phyloP scores from a whole-genome alignment of 1,284 basidiomycete species.

The Sporisorium reilianum region DNA sequence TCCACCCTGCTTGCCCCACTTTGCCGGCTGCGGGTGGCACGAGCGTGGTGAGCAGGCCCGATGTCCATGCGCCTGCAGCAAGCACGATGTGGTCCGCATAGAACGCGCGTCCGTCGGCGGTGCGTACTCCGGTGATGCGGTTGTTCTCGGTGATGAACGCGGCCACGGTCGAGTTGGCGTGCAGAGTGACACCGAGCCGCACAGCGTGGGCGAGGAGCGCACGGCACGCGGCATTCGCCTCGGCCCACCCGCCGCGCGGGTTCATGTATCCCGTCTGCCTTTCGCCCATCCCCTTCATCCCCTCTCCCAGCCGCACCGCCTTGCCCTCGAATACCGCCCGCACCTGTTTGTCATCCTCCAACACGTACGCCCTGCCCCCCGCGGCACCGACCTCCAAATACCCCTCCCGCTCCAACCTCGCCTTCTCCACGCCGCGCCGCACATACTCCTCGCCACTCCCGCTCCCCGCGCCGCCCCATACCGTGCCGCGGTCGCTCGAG shows the following conservation, averaged over 20 bases:
- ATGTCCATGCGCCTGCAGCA: slow-evolving; percentile 85
- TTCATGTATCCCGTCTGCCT: slow-evolving; percentile 77
- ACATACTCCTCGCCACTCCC: slow-evolving; percentile 37
- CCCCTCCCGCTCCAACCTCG: slow-evolving; percentile 12
- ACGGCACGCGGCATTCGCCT: slow-evolving; percentile 78
- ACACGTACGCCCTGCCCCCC: slow-evolving; percentile 25
- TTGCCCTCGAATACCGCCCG: slow-evolving; percentile 21
- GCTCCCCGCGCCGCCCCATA: slow-evolving; percentile 1
- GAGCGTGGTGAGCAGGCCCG: slow-evolving; percentile 75
- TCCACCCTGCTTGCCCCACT: slow-evolving; percentile 7
- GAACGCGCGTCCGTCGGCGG: slow-evolving; percentile 75
- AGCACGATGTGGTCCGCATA: slow-evolving; percentile 76
- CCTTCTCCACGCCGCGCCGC: slow-evolving; percentile 35
- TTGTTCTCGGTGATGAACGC: slow-evolving; percentile 63
- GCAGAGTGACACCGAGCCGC: slow-evolving; percentile 76
- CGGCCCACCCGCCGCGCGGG: slow-evolving; percentile 84
- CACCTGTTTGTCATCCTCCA: slow-evolving; percentile 27
- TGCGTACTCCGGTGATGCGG: slow-evolving; percentile 77
- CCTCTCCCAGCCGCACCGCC: slow-evolving; percentile 12
- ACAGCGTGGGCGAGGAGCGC: slow-evolving; percentile 75
- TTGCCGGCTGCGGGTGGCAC: slow-evolving; percentile 33
- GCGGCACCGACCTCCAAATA: slow-evolving; percentile 19
- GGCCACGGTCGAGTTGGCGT: slow-evolving; percentile 75
- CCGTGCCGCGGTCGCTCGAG: slow-evolving; percentile 14
- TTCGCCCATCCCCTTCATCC: slow-evolving; percentile 30